Evolutionary conservation across 768 basidiomycete species (phyloP).

Genomic region (Pisolithus orientalis): DNA sequence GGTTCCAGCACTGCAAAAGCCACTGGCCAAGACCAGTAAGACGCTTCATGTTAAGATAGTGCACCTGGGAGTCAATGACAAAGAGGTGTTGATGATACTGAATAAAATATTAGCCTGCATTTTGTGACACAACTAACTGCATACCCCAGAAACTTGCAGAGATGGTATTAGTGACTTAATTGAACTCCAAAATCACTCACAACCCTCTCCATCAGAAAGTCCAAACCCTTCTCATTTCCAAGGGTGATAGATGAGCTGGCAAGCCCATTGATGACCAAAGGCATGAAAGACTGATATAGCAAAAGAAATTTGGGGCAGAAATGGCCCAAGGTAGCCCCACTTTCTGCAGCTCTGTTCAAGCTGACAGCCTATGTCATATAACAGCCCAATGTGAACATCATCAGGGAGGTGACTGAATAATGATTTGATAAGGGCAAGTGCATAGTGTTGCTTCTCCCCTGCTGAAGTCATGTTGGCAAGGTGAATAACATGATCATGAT

Average conservation of each 20-base stretch:
- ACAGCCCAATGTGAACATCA: constrained; percentile 6
- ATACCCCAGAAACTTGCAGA: constrained; percentile 14
- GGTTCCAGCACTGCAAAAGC: constrained; percentile 6
- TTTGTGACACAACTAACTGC: background rate
- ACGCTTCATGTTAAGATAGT: constrained; percentile 9
- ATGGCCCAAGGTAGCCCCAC: constrained; percentile 2
- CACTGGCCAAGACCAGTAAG: constrained; percentile 10
- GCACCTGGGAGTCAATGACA: constrained; percentile 20
- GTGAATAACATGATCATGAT: constrained; percentile 15
- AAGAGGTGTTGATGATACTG: constrained; percentile 24
- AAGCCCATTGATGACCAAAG: constrained; percentile 29
- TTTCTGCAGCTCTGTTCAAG: constrained; percentile 14
- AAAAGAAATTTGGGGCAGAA: constrained; percentile 18
- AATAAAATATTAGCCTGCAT: constrained; percentile 9
- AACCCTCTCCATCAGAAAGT: constrained; percentile 23
- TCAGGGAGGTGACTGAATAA: constrained; percentile 14
- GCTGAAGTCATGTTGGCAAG: constrained; percentile 11
- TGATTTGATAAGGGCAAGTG: constrained; percentile 11
- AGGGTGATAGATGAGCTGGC: constrained; percentile 32
- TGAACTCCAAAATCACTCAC: constrained; percentile 21
- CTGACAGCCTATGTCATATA: constrained; percentile 24
- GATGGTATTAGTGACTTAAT: constrained; percentile 15
- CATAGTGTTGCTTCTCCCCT: constrained; percentile 20
- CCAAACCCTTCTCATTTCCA: constrained; percentile 20
- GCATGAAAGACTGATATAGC: constrained; percentile 31